Conservation (phyloP, 495 filamentous ascomycete genomes). For the Daldinia childiae region DNA sequence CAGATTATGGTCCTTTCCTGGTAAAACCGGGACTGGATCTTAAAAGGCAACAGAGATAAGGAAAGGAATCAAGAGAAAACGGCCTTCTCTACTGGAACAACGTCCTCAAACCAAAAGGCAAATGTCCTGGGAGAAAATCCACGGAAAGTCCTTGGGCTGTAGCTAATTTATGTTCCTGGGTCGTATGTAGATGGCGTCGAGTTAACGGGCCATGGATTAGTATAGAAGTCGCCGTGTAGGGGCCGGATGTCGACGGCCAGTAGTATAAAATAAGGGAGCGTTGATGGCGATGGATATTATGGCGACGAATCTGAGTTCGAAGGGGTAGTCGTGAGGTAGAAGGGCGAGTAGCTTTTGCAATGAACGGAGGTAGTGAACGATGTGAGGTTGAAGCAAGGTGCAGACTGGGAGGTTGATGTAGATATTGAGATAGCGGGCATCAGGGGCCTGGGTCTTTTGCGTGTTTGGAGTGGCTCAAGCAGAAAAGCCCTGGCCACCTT, state of each 20-base stretch:
- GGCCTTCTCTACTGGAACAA: conserved; percentile 41
- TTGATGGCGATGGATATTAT: conserved; percentile 27
- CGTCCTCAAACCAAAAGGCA: conserved; percentile 40
- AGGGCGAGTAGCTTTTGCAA: conserved; percentile 28
- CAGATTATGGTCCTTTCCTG: conserved; percentile 46
- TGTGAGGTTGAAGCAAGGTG: conserved; percentile 39
- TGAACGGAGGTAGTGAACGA: conserved; percentile 41
- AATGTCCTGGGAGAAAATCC: conserved; percentile 39
- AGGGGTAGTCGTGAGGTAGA: conserved; percentile 29
- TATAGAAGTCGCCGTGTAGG: conserved; percentile 30
- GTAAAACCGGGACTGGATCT: conserved; percentile 32
- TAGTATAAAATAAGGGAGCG: conserved; percentile 20
- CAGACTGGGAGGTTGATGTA: conserved; percentile 49
- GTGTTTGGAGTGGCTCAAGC: conserved; percentile 46
- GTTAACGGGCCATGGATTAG: conserved; percentile 41
- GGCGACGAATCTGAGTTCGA: conserved; percentile 38
- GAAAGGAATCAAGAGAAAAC: conserved; percentile 46
- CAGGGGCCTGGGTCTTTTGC: conserved; percentile 41
- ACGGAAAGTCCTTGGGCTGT: conserved; percentile 47
- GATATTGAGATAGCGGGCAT: conserved; percentile 46
- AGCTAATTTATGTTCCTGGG: conserved; percentile 36
- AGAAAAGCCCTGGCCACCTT: conserved; percentile 38
- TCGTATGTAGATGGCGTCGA: conserved; percentile 42
- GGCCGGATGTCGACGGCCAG: conserved; percentile 25
- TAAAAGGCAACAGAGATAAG: conserved; percentile 36